Base-by-base conservation (phyloP, 805 yeast species). In the Pichia kluyveri region DNA sequence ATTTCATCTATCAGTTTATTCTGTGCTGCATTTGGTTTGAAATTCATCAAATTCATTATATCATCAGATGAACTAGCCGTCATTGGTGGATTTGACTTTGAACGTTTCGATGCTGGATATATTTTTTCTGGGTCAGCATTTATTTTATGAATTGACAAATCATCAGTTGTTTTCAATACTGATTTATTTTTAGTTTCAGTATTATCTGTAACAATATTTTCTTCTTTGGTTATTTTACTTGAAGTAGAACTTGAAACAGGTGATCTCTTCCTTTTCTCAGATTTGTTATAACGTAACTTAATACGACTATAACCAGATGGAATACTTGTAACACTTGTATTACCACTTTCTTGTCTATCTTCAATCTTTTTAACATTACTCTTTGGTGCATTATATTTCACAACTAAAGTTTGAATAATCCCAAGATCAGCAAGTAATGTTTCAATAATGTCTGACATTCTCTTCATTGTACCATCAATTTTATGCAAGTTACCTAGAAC, bases 391-490 rank as follows among this genome's bases (percentile, higher is more conserved):
- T 52, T 45, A 42, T 50, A 65, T n/a, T 61, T 62, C 27, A 51
- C 54, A 17, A 61, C 65, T 15, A 66, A 47, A 3, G 60, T 46
- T 30, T 59, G 57, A 44, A 63, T 61, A 23, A 71, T 62, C 36
- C 75, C 75, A 12, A 72, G 54, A 55, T 72, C 76, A 42, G 66
- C 67, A 32, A 68, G 55, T 19, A 72, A 55, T 2, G 73, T 70
- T 46, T 70, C 71, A 30, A 69, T 63, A 17, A 71, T 67, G 52
- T 71, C 75, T 47, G 70, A 62, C 42, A 70, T 65, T 52, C 75
- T 58, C 49, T 64, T 61, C 65, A 70, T 71, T 3, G 76, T 70
- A 5, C 73, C 69, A 50, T 71, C 75, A 42, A 65, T 61, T 42
- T 58, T 61, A 48, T 60, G 53, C 28, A 61, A 48, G 45, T 67